A percentile compares a stretch with the other conserved stretches of the same genome.
phyloP scores from a whole-genome alignment of 192 early-diverging fungal species.

The Podila epigama region DNA sequence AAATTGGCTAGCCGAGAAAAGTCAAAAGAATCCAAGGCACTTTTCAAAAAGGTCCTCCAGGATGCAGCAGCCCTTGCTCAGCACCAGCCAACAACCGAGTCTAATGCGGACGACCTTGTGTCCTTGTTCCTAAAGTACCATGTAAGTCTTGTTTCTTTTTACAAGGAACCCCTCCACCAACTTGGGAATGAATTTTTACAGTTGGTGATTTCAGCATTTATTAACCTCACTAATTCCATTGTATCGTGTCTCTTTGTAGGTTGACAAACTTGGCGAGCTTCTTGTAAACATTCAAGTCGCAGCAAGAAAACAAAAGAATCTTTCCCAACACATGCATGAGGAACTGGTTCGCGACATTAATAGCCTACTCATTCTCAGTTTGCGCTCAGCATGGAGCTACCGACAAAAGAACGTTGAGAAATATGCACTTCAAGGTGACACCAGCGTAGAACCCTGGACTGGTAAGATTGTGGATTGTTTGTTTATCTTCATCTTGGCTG shows the following conservation, averaged over 20 bases:
- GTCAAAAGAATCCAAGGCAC: conserved; percentile 2
- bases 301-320: neutral
- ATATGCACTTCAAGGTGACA: conserved; percentile 18
- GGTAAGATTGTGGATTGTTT: conserved; percentile 5
- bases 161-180: neutral
- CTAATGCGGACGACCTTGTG: conserved; percentile 16
- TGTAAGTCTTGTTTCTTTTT: conserved; percentile 2
- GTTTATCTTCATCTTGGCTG: no score
- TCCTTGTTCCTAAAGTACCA: conserved; percentile 37
- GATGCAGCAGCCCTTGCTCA: conserved; percentile 17
- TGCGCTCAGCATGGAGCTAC: conserved; percentile 42
- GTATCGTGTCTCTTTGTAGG: conserved; percentile 3
- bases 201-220: neutral
- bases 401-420: conserved; percentile 20
- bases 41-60: conserved; percentile 18
- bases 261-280: conserved; percentile 8
- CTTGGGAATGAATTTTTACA: neutral
- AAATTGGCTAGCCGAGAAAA: conserved; percentile 3
- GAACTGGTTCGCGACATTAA: conserved; percentile 25
- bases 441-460: conserved; percentile 40
- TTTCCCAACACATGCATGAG: conserved; percentile 5
- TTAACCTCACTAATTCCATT: neutral
- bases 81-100: conserved; percentile 3
- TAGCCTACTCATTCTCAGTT: conserved; percentile 25
- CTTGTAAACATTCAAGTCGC: conserved; percentile 14